phyloP scores from a whole-genome alignment of 1,284 basidiomycete species.

The Ustilago crameri region DNA sequence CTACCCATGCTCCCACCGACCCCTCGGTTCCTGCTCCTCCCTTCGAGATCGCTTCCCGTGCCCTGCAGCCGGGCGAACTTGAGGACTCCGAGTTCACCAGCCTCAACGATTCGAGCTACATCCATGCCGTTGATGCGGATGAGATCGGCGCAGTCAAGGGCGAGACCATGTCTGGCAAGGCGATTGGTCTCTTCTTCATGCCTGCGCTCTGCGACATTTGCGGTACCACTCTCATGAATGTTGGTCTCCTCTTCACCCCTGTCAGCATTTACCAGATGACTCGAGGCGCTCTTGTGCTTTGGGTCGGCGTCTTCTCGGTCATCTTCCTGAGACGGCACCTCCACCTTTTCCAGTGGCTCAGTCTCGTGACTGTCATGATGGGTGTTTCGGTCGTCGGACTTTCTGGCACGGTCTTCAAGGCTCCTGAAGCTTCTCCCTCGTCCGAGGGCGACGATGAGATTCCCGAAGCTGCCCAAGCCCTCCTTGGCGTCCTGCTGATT shows the following conservation, averaged over 20 bases:
- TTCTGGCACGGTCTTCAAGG: constrained; percentile 73
- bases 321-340: constrained; percentile 78
- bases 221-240: constrained; percentile 92
- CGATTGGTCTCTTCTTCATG: constrained; percentile 75
- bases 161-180: constrained; percentile 38
- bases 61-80: constrained; percentile 42
- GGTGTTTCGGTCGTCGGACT: constrained; percentile 92
- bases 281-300: constrained; percentile 93
- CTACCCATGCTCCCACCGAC: constrained; percentile 44
- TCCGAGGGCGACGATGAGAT: constrained; percentile 45
- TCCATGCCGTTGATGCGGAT: constrained; percentile 31
- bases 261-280: constrained; percentile 98
- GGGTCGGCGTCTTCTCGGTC: constrained; percentile 92
- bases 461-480: constrained; percentile 54
- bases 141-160: constrained; percentile 36
- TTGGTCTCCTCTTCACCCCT: constrained; percentile 91
- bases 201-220: constrained; percentile 88
- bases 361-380: constrained; percentile 86
- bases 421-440: constrained; percentile 26
- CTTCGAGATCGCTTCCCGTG: constrained; percentile 41
- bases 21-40: constrained; percentile 39
- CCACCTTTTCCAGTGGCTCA: constrained; percentile 76
- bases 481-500: constrained; percentile 82
- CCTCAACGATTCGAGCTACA: constrained; percentile 38
- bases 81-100: constrained; percentile 29